Base-by-base conservation (phyloP, 768 basidiomycete genomes). In the Tylopilus intermedius region DNA sequence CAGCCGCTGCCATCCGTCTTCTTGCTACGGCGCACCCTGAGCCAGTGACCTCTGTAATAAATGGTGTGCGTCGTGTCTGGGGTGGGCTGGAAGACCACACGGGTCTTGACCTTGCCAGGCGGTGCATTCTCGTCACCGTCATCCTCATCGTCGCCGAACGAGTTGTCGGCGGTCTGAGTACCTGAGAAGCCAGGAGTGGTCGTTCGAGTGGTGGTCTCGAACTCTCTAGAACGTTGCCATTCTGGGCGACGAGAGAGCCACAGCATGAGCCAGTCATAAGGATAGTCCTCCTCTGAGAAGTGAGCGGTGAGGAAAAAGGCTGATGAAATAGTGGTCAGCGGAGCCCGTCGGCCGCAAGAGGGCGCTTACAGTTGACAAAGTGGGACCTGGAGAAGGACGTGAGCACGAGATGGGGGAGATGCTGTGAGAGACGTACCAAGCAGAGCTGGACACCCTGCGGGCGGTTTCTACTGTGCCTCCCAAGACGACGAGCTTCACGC, bases 191-290 rank as follows among this genome's bases (percentile, higher is more conserved):
- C 81, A 3, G 84, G 80, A 3, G 81, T 82, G 10, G 82, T 75
- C 0, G 84, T 79, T 35, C 89, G 81, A 11, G 89, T 91, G 15
- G 90, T 92, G 0, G 89, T 90, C 72, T 92, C 90, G 55, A 92
- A 90, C 70, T 92, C 90, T 51, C 90, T 81, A 8, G 89, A 90
- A 37, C 88, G 84, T 63, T 91, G 89, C 89, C 89, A 91, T 69
- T 91, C 89, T 39, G 89, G 78, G 74, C 87, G 79, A 47, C 88
- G 83, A 40, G 88, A 88, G 45, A 92, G 81, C 89, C 89, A 92
- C 30, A 90, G 78, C 87, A 91, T 91, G 48, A 92, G 78, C 89
- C 89, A 92, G 71, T 92, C 89, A 60, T 90, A 92, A 4, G 89
- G 90, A 58, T 88, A 88, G 65, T 92, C 90, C 69, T 92, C 90